phyloP scores from a whole-genome alignment of 129 eudicot species.

The Dittrichia graveolens region DNA sequence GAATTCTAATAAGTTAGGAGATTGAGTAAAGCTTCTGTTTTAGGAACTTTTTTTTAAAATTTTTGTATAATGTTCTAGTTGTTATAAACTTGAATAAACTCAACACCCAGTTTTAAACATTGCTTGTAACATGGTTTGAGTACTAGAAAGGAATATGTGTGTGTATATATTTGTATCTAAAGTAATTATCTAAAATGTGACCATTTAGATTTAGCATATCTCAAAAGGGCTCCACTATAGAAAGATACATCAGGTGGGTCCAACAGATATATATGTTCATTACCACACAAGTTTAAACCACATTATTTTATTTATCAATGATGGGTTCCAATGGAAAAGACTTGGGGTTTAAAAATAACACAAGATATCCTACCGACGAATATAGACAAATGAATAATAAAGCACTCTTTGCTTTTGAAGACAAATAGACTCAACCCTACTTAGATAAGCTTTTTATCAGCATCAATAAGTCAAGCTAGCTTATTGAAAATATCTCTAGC shows the following conservation, averaged over 20 bases:
- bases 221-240: background rate
- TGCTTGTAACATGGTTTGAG: background rate
- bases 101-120: background rate
- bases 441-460: slow-evolving; percentile 5
- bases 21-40: no score
- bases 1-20: slow-evolving; percentile 11
- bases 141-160: background rate
- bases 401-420: slow-evolving; percentile 7
- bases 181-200: background rate
- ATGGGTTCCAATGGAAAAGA: slow-evolving; percentile 21
- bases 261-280: slow-evolving; percentile 12
- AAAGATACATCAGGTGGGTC: background rate
- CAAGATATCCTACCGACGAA: slow-evolving; percentile 20
- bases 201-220: background rate
- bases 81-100: background rate
- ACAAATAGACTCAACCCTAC: slow-evolving; percentile 16
- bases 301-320: slow-evolving; percentile 8
- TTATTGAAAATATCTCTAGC: slow-evolving; percentile 17
- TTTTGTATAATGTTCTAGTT: slow-evolving; percentile 2
- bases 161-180: slow-evolving; percentile 4
- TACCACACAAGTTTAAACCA: slow-evolving; percentile 14
- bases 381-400: slow-evolving; percentile 10
- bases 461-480: slow-evolving; percentile 17
- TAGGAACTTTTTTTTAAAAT: background rate
- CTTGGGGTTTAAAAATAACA: background rate